phyloP scores from a whole-genome alignment of 2,329 filamentous ascomycete genomes.

The Claviceps pusilla region DNA sequence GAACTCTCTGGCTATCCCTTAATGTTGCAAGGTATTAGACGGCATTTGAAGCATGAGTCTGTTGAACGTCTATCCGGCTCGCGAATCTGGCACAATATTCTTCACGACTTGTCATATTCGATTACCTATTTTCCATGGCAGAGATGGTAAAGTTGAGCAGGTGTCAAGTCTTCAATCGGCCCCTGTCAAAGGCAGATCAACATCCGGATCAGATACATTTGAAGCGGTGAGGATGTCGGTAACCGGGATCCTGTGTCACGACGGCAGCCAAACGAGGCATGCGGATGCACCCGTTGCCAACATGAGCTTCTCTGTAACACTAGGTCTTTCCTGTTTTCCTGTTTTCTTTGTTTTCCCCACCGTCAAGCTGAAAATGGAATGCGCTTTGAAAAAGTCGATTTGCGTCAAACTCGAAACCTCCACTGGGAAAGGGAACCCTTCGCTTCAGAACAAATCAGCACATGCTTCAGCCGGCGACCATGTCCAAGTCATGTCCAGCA shows the following conservation, averaged over 20 bases:
- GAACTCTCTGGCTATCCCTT: too few relatives aligned
- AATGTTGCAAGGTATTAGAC: not conserved
- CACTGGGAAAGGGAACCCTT: too few relatives aligned
- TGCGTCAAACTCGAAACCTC: too few relatives aligned
- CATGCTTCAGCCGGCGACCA: not conserved
- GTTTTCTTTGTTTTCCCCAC: too few relatives aligned
- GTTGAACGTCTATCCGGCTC: not conserved
- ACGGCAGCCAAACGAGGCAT: not conserved
- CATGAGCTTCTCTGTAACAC: not conserved
- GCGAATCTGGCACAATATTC: not conserved
- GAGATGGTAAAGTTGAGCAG: constrained; percentile 1
- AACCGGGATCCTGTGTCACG: constrained; percentile 5
- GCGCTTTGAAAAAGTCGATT: too few relatives aligned
- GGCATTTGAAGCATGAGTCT: not conserved
- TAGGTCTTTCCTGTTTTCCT: not conserved
- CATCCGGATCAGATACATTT: constrained; percentile 1
- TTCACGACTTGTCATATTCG: not conserved
- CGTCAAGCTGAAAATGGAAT: not conserved
- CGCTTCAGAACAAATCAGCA: not conserved
- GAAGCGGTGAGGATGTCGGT: constrained; percentile 5
- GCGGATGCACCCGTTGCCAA: not conserved
- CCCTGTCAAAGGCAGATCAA: not conserved
- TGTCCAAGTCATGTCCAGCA: too few relatives aligned
- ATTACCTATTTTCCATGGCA: not conserved
- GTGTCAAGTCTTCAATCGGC: not conserved